These are phyloP conservation scores for Pestalotiopsis sp. DNA, from an alignment of 2,329 filamentous ascomycete genomes.

Conservation along the genomic window DNA sequence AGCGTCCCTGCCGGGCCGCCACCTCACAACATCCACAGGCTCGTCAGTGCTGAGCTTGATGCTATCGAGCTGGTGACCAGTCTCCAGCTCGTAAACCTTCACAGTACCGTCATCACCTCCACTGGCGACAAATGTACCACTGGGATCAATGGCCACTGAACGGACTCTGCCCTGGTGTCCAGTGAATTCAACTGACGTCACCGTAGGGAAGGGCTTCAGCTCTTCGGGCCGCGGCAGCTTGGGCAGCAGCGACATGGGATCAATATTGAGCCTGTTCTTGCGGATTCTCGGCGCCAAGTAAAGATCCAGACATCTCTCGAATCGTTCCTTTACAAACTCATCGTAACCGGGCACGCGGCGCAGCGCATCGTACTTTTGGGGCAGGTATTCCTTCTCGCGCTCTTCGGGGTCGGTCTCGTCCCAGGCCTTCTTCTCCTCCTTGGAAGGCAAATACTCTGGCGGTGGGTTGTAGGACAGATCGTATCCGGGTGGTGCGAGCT, in stretches of 20 bases:
- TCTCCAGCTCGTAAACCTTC: conserved; percentile 84
- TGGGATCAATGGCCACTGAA: conserved; percentile 81
- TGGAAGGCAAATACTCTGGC: conserved; percentile 86
- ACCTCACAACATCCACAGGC: conserved; percentile 83
- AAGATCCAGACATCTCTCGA: conserved; percentile 91
- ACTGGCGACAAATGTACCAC: conserved; percentile 83
- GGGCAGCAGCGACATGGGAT: conserved; percentile 87
- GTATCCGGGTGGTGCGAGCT: conserved; percentile 89
- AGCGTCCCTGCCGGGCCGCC: conserved; percentile 83
- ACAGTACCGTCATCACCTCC: conserved; percentile 94
- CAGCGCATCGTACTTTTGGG: conserved; percentile 79
- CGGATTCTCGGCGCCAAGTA: conserved; percentile 92
- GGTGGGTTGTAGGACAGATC: conserved; percentile 97
- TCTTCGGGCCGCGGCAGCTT: conserved; percentile 94
- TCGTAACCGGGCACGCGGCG: conserved; percentile 92
- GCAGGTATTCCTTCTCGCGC: conserved; percentile 84
- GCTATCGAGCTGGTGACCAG: conserved; percentile 83
- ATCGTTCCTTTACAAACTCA: conserved; percentile 89
- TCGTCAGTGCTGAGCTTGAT: conserved; percentile 75
- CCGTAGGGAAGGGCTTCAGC: conserved; percentile 90
- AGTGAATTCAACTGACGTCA: conserved; percentile 82
- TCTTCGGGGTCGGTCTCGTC: conserved; percentile 87
- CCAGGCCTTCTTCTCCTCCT: conserved; percentile 84
- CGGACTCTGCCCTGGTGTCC: conserved; percentile 90
- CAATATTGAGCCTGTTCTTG: conserved; percentile 94